These are phyloP conservation scores for Aspergillus haitiensis DNA, from an alignment of 495 filamentous ascomycete species.

Conservation along the genomic window DNA sequence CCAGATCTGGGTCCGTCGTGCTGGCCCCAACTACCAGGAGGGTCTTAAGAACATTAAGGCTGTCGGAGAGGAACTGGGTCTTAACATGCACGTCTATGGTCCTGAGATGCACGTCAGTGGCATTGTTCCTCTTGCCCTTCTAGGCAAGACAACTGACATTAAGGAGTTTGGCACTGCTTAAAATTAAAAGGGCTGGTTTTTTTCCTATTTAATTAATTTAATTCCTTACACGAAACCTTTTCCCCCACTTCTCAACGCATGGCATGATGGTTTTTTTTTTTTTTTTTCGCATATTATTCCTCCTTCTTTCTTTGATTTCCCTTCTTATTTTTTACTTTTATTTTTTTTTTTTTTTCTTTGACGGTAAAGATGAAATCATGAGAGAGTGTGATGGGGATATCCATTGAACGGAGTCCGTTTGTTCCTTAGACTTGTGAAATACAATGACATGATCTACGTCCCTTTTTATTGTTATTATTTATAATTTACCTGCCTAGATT, in stretches of 20 bases:
- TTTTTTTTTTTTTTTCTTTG: conserved; percentile 14
- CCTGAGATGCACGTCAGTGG: conserved; percentile 89
- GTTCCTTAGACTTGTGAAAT: conserved; percentile 26
- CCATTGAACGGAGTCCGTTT: conserved; percentile 26
- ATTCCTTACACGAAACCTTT: conserved; percentile 39
- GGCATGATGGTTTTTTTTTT: conserved; percentile 43
- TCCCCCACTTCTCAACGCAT: conserved; percentile 42
- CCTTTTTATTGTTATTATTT: neutral
- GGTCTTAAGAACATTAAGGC: conserved; percentile 99
- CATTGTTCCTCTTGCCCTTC: conserved; percentile 66
- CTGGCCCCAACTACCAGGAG: conserved; percentile 99
- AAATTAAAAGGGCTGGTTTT: conserved; percentile 28
- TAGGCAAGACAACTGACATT: conserved; percentile 57
- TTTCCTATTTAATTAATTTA: conserved; percentile 32
- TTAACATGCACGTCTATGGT: conserved; percentile 95
- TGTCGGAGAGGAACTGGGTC: conserved; percentile 85
- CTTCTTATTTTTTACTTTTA: conserved; percentile 13
- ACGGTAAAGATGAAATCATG: conserved; percentile 21
- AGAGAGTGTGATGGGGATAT: conserved; percentile 19
- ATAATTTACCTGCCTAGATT: neutral
- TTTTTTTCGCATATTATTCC: conserved; percentile 18
- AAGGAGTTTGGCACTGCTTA: conserved; percentile 51
- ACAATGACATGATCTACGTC: conserved; percentile 19
- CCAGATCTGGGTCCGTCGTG: conserved; percentile 98
- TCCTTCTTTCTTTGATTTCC: conserved; percentile 15